Conservation (phyloP, 306 rosid species). For the Gillenia trifoliata region DNA sequence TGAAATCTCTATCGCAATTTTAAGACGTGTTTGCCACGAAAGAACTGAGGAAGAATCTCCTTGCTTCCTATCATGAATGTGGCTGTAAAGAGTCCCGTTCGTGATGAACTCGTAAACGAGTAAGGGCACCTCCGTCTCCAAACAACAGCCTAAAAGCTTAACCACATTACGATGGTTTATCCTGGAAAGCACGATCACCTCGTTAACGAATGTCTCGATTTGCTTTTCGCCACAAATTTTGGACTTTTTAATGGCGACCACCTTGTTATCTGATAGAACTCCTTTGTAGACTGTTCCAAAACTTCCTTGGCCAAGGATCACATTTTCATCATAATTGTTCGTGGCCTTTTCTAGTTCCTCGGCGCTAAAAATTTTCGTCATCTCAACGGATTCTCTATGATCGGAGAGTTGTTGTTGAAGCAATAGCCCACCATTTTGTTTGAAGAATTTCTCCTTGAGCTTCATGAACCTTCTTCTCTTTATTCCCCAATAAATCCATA, state of each 20-base stretch:
- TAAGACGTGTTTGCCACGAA: not conserved
- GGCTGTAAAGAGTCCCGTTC: not conserved
- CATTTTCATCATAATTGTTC: not conserved
- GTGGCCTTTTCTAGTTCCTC: not conserved
- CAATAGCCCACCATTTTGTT: not conserved
- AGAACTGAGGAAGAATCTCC: not conserved
- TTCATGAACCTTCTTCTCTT: not conserved
- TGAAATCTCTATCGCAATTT: not conserved
- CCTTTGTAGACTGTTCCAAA: not conserved
- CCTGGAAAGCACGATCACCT: not conserved
- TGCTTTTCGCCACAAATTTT: not conserved
- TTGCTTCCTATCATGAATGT: not conserved
- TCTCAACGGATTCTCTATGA: not conserved
- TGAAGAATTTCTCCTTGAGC: not conserved
- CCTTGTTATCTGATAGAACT: not conserved
- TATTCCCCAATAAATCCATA: not conserved
- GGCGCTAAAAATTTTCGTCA: not conserved
- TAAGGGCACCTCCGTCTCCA: not conserved
- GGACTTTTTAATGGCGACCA: not conserved
- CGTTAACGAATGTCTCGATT: not conserved
- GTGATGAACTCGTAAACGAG: not conserved
- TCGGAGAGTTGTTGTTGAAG: not conserved
- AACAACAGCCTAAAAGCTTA: not conserved
- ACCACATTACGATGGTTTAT: not conserved
- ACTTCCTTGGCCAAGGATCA: not conserved